Percentiles rank a stretch among this genome's conserved stretches.
phyloP scores from a whole-genome alignment of 1,139 yeast species.

The Pichia sp. region DNA sequence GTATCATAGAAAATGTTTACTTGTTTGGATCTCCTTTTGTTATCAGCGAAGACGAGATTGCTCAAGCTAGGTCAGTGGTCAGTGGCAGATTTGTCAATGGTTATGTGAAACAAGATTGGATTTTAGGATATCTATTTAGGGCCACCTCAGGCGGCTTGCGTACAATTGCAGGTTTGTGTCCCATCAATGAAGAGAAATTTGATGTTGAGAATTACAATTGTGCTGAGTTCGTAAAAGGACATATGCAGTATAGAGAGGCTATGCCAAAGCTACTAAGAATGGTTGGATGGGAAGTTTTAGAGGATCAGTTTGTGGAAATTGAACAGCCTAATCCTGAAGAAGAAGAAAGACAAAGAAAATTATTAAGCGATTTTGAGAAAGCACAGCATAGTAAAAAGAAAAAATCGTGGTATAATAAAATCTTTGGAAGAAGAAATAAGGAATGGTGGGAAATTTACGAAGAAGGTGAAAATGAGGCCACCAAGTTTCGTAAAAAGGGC shows the following conservation, averaged over 20 bases:
- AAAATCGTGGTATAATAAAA: conserved; percentile 49
- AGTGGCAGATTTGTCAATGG: conserved; percentile 91
- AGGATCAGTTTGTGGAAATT: conserved; percentile 91
- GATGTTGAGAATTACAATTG: conserved; percentile 77
- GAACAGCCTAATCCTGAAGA: conserved; percentile 95
- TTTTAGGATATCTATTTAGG: conserved; percentile 86
- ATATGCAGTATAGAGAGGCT: conserved; percentile 92
- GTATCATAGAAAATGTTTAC: conserved; percentile 83
- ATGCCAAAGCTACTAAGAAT: conserved; percentile 74
- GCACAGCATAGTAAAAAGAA: conserved; percentile 57
- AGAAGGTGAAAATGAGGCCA: conserved; percentile 34
- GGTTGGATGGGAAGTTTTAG: conserved; percentile 75
- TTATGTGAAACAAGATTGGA: conserved; percentile 91
- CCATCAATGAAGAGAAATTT: conserved; percentile 42
- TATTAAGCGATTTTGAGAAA: conserved; percentile 79
- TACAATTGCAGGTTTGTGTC: conserved; percentile 84
- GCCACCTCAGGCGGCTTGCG: conserved; percentile 95
- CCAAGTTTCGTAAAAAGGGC: conserved; percentile 21
- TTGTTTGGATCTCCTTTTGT: conserved; percentile 89
- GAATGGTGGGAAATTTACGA: conserved; percentile 85
- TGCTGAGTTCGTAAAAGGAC: conserved; percentile 86
- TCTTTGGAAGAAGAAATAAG: conserved; percentile 74
- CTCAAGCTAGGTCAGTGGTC: conserved; percentile 78
- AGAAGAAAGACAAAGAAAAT: conserved; percentile 72
- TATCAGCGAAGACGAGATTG: conserved; percentile 70